Evolutionary conservation across 2,329 filamentous ascomycete genomes (phyloP), one percentile per base, ranked within the genome.

Genomic region (Colletotrichum godetiae): DNA sequence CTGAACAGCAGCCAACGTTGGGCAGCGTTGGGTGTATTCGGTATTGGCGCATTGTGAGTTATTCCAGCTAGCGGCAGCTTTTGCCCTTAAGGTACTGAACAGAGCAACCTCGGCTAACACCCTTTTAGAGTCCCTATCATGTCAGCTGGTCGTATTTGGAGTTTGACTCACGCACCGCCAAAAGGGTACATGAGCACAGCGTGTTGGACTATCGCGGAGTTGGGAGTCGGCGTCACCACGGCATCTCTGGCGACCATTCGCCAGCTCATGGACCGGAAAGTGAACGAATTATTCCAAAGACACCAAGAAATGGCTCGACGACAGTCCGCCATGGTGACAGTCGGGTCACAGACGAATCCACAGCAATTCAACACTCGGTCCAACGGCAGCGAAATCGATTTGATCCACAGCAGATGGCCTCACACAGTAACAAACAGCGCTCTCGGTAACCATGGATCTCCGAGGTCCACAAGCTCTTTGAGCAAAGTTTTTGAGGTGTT

Each of bases 181-280:
- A 60, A 67, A 35, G 65, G 65, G n/a, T 67, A 67, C 56, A 31
- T 67, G 55, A 67, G 65, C n/a, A 67, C 65, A 0, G 56, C 65
- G 22, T 67, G 65, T 22, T 67, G 65, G 65, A 67, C 65, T 4
- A 67, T 67, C 7, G 65, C 65, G 27, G 65, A 67, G 3, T 27
- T 67, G 1, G 65, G 65, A 5, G 57, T 67, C 27, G 65, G 65
- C n/a, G 31, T 67, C n/a, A 67, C 56, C 27, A 60, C 37, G 37
- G 37, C 37, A 42, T 42, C 37, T 42, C 37, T 42, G 1, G 37
- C 37, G 7, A 42, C 37, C 65, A 67, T 67, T 3, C 65, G 65
- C n/a, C 56, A 67, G 27, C 56, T 67, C 8, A 27, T 56, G 33
- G 65, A 67, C n/a, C 55, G 65, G 19, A 59, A 29, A 29, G 65